These are phyloP conservation scores for Phaeotremella skinneri DNA, from an alignment of 768 basidiomycete species.

Conservation along the genomic window DNA sequence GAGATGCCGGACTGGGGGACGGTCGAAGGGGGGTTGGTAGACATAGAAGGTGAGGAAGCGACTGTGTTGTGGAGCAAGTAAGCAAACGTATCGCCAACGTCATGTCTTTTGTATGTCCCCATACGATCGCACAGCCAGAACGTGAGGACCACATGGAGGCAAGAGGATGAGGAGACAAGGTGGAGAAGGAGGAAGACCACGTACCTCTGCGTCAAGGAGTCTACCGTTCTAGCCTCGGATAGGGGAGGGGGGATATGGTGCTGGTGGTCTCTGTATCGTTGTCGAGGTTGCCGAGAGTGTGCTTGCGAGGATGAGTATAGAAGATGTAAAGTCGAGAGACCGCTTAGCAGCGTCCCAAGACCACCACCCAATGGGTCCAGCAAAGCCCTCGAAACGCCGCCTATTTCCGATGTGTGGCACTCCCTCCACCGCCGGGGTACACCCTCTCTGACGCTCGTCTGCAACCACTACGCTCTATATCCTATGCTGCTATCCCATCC, in stretches of 20 bases:
- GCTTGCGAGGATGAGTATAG: neutral
- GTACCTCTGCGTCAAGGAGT: constrained; percentile 12
- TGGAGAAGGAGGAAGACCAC: neutral
- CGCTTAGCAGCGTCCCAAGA: neutral
- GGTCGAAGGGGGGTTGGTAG: constrained; percentile 23
- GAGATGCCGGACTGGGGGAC: constrained; percentile 33
- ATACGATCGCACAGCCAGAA: neutral
- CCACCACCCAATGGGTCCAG: neutral
- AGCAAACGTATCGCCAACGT: neutral
- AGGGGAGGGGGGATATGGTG: constrained; percentile 4
- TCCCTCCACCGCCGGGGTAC: constrained; percentile 4
- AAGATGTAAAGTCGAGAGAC: neutral
- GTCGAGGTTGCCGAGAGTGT: neutral
- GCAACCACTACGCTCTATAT: neutral
- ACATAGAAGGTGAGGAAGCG: constrained; percentile 28
- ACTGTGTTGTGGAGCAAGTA: neutral
- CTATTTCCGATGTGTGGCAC: constrained; percentile 25
- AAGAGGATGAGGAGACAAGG: neutral
- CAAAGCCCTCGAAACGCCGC: constrained; percentile 20
- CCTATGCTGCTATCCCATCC: neutral
- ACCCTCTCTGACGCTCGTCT: constrained; percentile 7
- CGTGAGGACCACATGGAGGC: neutral
- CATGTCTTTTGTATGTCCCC: too few species aligned
- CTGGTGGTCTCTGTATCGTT: neutral
- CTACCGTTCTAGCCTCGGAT: constrained; percentile 15